Base-by-base conservation (phyloP, 1,139 yeast genomes). In the Yamadazyma diddensiae region DNA sequence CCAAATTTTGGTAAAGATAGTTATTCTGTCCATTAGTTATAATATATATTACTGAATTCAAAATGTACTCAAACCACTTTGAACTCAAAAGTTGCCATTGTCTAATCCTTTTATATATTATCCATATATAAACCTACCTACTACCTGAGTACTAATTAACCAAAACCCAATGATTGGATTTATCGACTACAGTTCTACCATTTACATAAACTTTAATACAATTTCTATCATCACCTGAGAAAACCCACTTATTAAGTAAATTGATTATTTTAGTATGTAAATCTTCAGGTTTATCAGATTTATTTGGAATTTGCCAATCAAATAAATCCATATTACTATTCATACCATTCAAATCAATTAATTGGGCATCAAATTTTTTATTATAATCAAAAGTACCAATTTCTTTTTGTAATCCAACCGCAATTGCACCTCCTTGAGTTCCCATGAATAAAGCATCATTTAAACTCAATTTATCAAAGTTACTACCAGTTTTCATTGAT, bases 141-240 rank as follows among this genome's bases (percentile, higher is more conserved):
- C n/a, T n/a, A n/a, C n/a, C n/a, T n/a, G n/a, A n/a, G n/a, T n/a
- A n/a, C n/a, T n/a, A 40, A 26, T 38, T 34, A 74, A 61, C 31
- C 76, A 36, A 30, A 12, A 46, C 21, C 55, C 55, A 16, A 65
- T 62, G 28, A 75, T 57, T 32, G 11, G 39, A 28, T 27, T 75
- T 77, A 39, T 69, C 63, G 6, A 74, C 61, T 10, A 81, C 82
- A 28, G 61, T 47, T 41, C 73, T 62, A 4, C 98, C 98, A 48
- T 79, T 77, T 22, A 90, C 90, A 86, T 87, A 92, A 10, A 92
- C 97, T 35, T 66, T 68, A 10, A 62, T 52, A 26, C 94, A 80
- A 54, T 92, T 92, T 50, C 98, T 71, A 55, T 92, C 96, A 57
- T 92, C 98, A 21, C 97, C 98, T 38, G 79, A 76, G 53, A 87